phyloP scores from a whole-genome alignment of 2,329 filamentous ascomycete genomes.

The Verticillium zaregamsianum region DNA sequence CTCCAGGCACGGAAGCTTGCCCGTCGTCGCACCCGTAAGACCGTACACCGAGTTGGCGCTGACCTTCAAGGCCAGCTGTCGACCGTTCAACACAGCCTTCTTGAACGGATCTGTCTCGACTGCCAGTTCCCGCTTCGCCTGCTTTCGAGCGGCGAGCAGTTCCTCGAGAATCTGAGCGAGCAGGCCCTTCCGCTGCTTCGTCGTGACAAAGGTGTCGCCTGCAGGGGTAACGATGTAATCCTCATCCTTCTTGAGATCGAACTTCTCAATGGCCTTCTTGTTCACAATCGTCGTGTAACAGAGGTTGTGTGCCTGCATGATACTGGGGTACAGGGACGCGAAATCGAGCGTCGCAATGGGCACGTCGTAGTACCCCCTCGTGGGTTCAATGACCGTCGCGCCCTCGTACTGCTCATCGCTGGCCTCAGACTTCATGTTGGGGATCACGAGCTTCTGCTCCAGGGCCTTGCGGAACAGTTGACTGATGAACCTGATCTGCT shows the following conservation, averaged over 20 bases:
- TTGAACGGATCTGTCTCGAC: slow-evolving; percentile 93
- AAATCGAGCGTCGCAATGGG: slow-evolving; percentile 98
- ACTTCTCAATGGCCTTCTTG: slow-evolving; percentile 70
- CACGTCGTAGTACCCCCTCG: slow-evolving; percentile 88
- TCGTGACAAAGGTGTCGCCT: slow-evolving; percentile 86
- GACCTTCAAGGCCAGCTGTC: slow-evolving; percentile 92
- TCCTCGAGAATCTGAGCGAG: slow-evolving; percentile 95
- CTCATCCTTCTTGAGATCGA: slow-evolving; percentile 76
- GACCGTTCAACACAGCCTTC: slow-evolving; percentile 95
- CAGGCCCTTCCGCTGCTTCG: slow-evolving; percentile 84
- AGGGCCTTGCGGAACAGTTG: slow-evolving; percentile 93
- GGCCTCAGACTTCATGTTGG: slow-evolving; percentile 69
- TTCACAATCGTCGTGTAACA: slow-evolving; percentile 94
- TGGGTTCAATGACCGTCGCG: slow-evolving; percentile 95
- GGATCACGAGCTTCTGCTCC: slow-evolving; percentile 90
- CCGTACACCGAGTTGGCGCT: slow-evolving; percentile 98
- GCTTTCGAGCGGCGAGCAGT: slow-evolving; percentile 84
- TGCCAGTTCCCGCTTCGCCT: slow-evolving; percentile 85
- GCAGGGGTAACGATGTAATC: slow-evolving; percentile 97
- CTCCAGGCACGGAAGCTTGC: slow-evolving; percentile 89
- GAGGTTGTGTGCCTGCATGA: slow-evolving; percentile 97
- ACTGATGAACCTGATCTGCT: slow-evolving; percentile 97
- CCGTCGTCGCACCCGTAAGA: slow-evolving; percentile 90
- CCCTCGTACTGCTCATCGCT: slow-evolving; percentile 92
- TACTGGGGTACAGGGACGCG: slow-evolving; percentile 95